Evolutionary conservation across 1,139 yeast genomes (phyloP), one percentile per base, ranked within the genome.

Genomic region (Yamadazyma aaseri): DNA sequence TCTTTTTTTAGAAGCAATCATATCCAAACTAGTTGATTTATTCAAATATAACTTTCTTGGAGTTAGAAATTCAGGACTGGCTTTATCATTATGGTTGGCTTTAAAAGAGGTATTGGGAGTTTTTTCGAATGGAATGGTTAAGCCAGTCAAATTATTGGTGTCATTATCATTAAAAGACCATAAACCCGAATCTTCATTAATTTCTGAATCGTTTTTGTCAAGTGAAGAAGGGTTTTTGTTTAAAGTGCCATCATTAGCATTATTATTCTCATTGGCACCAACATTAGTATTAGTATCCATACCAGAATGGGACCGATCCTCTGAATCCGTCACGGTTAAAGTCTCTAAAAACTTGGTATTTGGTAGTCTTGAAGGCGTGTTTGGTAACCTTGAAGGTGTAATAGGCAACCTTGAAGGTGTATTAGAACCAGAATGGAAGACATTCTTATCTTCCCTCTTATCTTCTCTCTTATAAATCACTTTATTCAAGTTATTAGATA

Each of bases 161-260:
- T 55, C 60, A 33, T 46, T 51, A 12, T 53, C 60, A 27, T 61
- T 44, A 4, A 60, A 43, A 4, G 65, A 55, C 67, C 71, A 65
- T 24, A 64, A 42, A 26, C 57, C 65, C 15, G 56, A 50, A 16
- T 49, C 53, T 20, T 50, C 49, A 31, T 37, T 31, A 27, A 39
- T 32, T n/a, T 31, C 31, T 6, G 33, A 20, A 28, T 40, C 34
- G n/a, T n/a, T n/a, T n/a, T n/a, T n/a, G n/a, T n/a, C n/a, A n/a
- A n/a, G n/a, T n/a, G n/a, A n/a, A n/a, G n/a, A n/a, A n/a, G n/a
- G n/a, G n/a, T n/a, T n/a, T n/a, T n/a, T n/a, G n/a, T n/a, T n/a
- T n/a, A n/a, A n/a, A n/a, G n/a, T n/a, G n/a, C n/a, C n/a, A n/a
- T n/a, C n/a, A n/a, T n/a, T n/a, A n/a, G n/a, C n/a, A n/a, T n/a